A percentile compares a stretch with the other conserved stretches of the same genome.
Evolutionary conservation across 176 grass and related monocot species (phyloP).

Genomic region (bread wheat (Triticum aestivum)): IWGSC_CS_RefSeq_v2.1 NC_057803.1:569954246-569954745

Average conservation of each 20-base stretch:
- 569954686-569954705: background rate
- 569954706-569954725: no score
- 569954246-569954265: background rate
- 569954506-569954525: background rate
- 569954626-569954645: background rate
- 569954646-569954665: background rate
- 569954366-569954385: no score
- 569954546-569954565: background rate
- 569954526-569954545: background rate
- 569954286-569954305: background rate
- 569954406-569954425: no score
- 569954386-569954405: no score
- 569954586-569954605: background rate
- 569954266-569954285: background rate
- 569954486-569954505: background rate
- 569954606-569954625: background rate
- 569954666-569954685: background rate
- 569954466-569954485: background rate
- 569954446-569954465: background rate
- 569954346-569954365: no score
- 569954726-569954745: no score
- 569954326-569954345: background rate
- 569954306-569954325: background rate
- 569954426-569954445: no score
- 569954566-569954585: background rate